Percentiles rank a stretch among this genome's conserved stretches.
Conservation (phyloP, 148 eudicot genomes). For the Rhododendron griersonianum region DNA sequence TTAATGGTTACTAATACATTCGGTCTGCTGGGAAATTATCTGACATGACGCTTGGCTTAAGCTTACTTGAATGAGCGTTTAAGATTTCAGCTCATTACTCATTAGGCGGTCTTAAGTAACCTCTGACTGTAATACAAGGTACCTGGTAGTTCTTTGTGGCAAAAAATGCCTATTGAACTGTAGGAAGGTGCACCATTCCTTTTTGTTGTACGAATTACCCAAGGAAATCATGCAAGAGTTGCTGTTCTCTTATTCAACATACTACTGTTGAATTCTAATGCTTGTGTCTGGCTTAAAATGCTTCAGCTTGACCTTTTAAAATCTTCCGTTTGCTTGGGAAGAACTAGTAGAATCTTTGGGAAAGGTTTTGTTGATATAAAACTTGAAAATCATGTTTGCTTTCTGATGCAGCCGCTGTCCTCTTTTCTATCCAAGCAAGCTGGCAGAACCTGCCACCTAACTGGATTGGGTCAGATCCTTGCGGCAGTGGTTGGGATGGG, state of each 20-base stretch:
- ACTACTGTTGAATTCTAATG: neutral
- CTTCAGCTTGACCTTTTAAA: neutral
- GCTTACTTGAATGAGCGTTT: neutral
- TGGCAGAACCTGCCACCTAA: slow-evolving; percentile 43
- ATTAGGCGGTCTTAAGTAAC: neutral
- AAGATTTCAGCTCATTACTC: neutral
- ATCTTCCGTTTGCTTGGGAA: neutral
- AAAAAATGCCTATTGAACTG: neutral
- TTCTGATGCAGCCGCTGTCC: neutral
- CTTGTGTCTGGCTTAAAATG: neutral
- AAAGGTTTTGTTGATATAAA: neutral
- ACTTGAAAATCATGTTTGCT: neutral
- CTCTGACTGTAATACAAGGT: neutral
- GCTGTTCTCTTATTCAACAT: neutral
- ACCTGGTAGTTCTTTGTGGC: neutral
- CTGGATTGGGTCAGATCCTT: slow-evolving; percentile 64
- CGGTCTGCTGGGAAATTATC: neutral
- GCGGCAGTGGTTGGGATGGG: slow-evolving; percentile 63
- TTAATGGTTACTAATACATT: neutral
- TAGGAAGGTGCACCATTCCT: neutral
- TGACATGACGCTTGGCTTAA: neutral
- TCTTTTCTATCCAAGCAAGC: neutral
- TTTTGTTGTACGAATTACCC: neutral
- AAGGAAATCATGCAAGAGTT: neutral
- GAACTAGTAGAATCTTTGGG: neutral